Evolutionary conservation across 78 protist genomes (phyloP), one percentile per base, ranked within the genome.

Genomic region (Bigelowiella natans): DNA sequence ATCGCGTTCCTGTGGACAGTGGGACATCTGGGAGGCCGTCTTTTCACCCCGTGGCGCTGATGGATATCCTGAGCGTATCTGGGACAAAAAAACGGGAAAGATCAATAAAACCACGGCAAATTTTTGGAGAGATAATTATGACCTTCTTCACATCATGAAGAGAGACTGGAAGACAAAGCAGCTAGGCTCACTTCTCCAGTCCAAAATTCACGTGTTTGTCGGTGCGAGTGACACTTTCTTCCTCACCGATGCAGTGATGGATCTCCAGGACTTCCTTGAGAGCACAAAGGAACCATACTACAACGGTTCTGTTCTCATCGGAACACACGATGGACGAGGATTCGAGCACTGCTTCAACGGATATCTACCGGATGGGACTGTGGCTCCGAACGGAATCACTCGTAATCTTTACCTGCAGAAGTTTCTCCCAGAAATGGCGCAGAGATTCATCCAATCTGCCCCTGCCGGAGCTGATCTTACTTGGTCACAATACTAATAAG

Each of bases 281-380:
- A n/a, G n/a, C n/a, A n/a, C n/a, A n/a, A n/a, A n/a, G n/a, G n/a
- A n/a, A n/a, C n/a, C n/a, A n/a, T n/a, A n/a, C n/a, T n/a, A n/a
- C n/a, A n/a, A n/a, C n/a, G n/a, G n/a, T n/a, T n/a, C n/a, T n/a
- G n/a, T n/a, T n/a, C n/a, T n/a, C n/a, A n/a, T n/a, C n/a, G n/a
- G n/a, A n/a, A n/a, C n/a, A n/a, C n/a, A n/a, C n/a, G n/a, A 51
- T 51, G 18, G 34, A 51, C 18, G 18, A 18, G 73, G 73, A 7
- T 51, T 51, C 39, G 88, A 86, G 88, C 88, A 86, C 88, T 86
- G 88, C 88, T 86, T 2, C 40, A 86, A 86, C 39, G 88, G 88
- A 29, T 86, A 37, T 38, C 51, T 36, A 31, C 88, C 88, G 51
- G 88, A 86, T 38, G 88, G 88, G 11, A 37, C 39, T 29, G 3